Base-by-base conservation (phyloP, 2,329 filamentous ascomycete species). In the Periconia sp. region DNA sequence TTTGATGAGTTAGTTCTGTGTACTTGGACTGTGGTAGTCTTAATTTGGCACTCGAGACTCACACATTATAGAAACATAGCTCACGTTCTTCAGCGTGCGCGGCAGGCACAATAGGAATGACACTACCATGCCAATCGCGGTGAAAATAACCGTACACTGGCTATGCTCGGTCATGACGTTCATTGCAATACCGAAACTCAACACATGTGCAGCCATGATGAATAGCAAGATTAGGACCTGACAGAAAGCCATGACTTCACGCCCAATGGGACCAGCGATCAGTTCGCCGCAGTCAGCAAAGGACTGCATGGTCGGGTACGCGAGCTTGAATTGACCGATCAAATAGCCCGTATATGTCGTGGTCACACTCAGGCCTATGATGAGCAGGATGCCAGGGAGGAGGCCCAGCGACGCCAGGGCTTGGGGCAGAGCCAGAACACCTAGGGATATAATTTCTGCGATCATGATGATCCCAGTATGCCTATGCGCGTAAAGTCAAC, bases 171-270 rank as follows among this genome's bases (percentile, higher is more conserved):
- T 85, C 48, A 90, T 77, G 47, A 80, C 84, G 61, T 85, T 85
- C 72, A 90, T 82, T 60, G 87, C 87, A 62, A 90, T 86, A 31
- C 81, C 82, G 59, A 89, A 89, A 0, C 86, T 89, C 56, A 90
- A 75, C 48, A 88, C 78, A 72, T 91, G 89, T n/a, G 86, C 88
- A 33, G 82, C 85, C 72, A 88, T 85, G 61, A 89, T 81, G 73
- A 91, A 89, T 51, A 87, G 74, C 40, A 90, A 76, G 70, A 89
- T 84, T 17, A 90, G 71, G 10, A 82, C 75, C 61, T 88, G 86
- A 58, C 82, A 85, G 57, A 77, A 72, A 20, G 85, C 85, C 43
- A 89, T 75, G 31, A 90, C 59, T 67, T 88, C 84, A 56, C 85
- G 82, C 1, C 85, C 86, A 40, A 82, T 75, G 17, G 73, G 75